Evolutionary conservation across 768 basidiomycete species (phyloP), one percentile per base, ranked within the genome.

Genomic region (Phaeotremella skinneri): DNA sequence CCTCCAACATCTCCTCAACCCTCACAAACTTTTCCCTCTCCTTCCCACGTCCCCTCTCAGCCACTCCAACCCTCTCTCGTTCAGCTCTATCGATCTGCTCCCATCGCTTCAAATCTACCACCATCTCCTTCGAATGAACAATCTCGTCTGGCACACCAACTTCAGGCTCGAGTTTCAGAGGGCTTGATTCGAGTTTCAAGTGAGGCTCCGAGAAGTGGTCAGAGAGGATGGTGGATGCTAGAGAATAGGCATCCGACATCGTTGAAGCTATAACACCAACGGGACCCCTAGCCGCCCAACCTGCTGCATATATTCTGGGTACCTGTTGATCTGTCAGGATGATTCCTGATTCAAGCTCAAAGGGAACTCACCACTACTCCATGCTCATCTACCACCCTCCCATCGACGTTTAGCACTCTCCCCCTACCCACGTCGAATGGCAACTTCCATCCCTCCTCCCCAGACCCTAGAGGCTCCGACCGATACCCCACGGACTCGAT

Each of bases 281-380:
- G 0, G 96, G 92, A 32, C 94, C 94, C 2, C 83, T 85, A 1
- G 90, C 87, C 1, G 90, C 87, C 96, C 96, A 99, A 9, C 94
- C 94, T 1, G 89, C 87, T 1, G 90, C 87, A 72, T 96, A 99
- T n/a, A 93, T 84, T 34, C 80, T 81, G 3, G 77, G 70, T 4
- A 81, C 56, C 76, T 79, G 67, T 17, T 27, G 17, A 45, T n/a
- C n/a, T 73, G 64, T 27, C 17, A 31, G 14, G 53, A 17, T 27
- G 17, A 37, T 16, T 5, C 26, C 32, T 16, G 26, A 56, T n/a
- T 20, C 29, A 41, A n/a, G 49, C 9, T 48, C 11, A 50, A 50
- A 14, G 52, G 26, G 27, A 21, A 70, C 77, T 58, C 52, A 79
- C 79, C 47, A 63, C 62, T 21, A 67, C 53, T 2, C 78, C 79